phyloP scores from a whole-genome alignment of 768 basidiomycete genomes.

The Candolleomyces efflorescens region DNA sequence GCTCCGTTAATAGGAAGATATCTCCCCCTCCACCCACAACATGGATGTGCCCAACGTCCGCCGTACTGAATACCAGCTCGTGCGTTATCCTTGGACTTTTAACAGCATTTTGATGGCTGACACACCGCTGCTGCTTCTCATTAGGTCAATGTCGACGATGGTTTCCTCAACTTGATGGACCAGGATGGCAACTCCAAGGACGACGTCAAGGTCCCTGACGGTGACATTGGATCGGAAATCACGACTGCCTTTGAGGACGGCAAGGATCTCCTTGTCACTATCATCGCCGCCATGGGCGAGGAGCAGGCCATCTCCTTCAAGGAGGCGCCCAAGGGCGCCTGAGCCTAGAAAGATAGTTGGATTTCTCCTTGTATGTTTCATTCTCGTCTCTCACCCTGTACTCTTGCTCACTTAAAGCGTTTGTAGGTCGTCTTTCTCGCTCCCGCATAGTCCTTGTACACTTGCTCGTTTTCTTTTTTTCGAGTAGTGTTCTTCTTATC shows the following conservation, averaged over 20 bases:
- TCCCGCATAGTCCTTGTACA: no score
- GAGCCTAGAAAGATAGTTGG: conserved; percentile 62
- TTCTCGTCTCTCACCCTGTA: conserved; percentile 5
- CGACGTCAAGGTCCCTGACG: conserved; percentile 91
- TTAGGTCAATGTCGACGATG: conserved; percentile 90
- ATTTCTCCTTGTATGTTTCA: conserved; percentile 4
- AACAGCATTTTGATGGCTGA: conserved; percentile 4
- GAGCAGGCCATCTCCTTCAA: conserved; percentile 89
- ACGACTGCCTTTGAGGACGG: conserved; percentile 69
- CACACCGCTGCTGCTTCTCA: conserved; percentile 2
- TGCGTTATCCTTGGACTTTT: conserved; percentile 27
- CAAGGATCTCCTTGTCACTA: conserved; percentile 85
- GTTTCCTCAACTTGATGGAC: conserved; percentile 92
- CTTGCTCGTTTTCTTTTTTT: no score
- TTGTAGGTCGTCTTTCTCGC: background rate
- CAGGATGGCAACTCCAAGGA: conserved; percentile 79
- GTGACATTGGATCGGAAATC: conserved; percentile 75
- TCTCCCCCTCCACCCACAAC: conserved; percentile 97
- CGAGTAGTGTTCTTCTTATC: background rate
- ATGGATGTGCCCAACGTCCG: conserved; percentile 97
- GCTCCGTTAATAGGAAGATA: conserved; percentile 66
- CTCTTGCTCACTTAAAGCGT: background rate
- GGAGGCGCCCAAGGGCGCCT: conserved; percentile 80
- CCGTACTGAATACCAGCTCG: conserved; percentile 89
- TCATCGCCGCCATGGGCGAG: conserved; percentile 88